A percentile compares a stretch with the other conserved stretches of the same genome.
phyloP scores from a whole-genome alignment of 768 basidiomycete genomes.

The Daedaleopsis nitida region DNA sequence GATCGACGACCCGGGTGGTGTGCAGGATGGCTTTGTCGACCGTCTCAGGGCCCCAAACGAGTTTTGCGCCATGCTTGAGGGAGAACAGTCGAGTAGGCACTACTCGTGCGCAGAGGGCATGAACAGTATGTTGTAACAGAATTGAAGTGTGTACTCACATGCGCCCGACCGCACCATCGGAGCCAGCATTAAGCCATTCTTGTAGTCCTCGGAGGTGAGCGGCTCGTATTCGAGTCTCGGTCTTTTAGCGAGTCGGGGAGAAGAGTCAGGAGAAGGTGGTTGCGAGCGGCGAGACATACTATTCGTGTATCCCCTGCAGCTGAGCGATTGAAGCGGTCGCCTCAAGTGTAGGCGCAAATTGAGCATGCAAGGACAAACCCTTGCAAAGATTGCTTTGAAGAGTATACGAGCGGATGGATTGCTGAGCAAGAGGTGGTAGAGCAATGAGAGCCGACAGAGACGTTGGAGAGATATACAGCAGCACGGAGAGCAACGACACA shows the following conservation, averaged over 20 bases:
- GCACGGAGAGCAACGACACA: too few relatives aligned
- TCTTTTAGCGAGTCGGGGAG: conserved; percentile 49
- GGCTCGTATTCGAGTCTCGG: conserved; percentile 48
- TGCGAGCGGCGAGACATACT: conserved; percentile 56
- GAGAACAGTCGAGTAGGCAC: conserved; percentile 87
- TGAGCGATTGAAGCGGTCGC: conserved; percentile 3
- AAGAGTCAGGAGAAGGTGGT: conserved; percentile 49
- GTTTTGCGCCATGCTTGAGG: conserved; percentile 88
- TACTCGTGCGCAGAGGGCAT: conserved; percentile 34
- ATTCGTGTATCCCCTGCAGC: background rate
- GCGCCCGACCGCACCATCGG: conserved; percentile 98
- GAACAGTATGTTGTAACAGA: background rate
- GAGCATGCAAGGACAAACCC: background rate
- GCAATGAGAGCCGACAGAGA: too few relatives aligned
- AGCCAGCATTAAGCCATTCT: conserved; percentile 90
- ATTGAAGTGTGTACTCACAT: conserved; percentile 48
- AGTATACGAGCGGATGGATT: too few relatives aligned
- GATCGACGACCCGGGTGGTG: conserved; percentile 79
- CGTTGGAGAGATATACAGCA: too few relatives aligned
- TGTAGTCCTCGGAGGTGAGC: conserved; percentile 75
- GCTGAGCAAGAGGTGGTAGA: background rate
- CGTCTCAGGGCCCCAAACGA: conserved; percentile 97
- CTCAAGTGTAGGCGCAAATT: background rate
- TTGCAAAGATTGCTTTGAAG: too few relatives aligned
- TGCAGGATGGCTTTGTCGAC: conserved; percentile 96